Evolutionary conservation across 768 basidiomycete species (phyloP), one percentile per base, ranked within the genome.

Genomic region (Mycena olivaceomarginata): DNA sequence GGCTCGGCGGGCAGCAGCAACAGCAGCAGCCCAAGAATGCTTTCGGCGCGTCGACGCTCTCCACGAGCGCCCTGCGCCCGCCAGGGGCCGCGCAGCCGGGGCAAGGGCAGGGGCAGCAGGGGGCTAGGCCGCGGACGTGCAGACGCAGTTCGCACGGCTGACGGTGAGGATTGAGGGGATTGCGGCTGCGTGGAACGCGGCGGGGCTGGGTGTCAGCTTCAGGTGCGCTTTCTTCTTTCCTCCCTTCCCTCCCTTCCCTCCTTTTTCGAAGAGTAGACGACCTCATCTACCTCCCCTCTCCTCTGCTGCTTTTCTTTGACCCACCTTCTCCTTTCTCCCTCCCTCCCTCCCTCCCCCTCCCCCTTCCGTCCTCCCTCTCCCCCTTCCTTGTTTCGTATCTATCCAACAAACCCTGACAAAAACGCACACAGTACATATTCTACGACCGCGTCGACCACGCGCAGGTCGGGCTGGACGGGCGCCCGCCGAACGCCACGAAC

Each of bases 381-480:
- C 31, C 31, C 31, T 31, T 31, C 31, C 31, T 31, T 31, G 31
- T 4, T 31, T 31, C 4, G 4, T 31, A 31, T 31, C 31, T 31
- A 31, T 25, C 25, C 25, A 25, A 25, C 25, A 25, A 25, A 25
- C 31, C 31, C 31, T 31, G 31, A 31, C 31, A 31, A 31, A 25
- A 25, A 25, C 31, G 31, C 31, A 31, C 31, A 3, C 31, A 97
- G 96, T 91, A 95, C 78, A 92, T 92, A 77, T 97, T 97, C 80
- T 97, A 97, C 83, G 97, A 97, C 80, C 86, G 95, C 16, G 95
- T 97, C 5, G 92, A 94, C 80, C 94, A 95, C 0, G 87, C 86
- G 7, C 89, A 93, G 79, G 91, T 94, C 4, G 88, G 86, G 39
- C 79, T 93, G 67, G 97, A 95, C 77, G 93, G 91, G 9, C 92